Conservation (phyloP, 2,329 filamentous ascomycete species). For the Ophiosphaerella herpotricha region DNA sequence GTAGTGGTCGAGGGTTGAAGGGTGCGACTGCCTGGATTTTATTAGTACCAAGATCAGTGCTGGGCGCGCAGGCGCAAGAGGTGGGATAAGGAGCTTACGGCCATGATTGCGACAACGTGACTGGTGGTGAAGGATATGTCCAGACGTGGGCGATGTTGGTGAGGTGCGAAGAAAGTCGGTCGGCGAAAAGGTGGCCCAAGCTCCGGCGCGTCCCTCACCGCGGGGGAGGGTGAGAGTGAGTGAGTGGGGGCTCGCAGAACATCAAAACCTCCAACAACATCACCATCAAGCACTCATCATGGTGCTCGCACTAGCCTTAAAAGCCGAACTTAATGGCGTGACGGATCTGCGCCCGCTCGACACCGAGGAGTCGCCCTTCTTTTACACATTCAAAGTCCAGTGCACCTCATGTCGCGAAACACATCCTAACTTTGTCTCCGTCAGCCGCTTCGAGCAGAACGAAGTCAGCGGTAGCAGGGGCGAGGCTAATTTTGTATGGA, state of each 20-base stretch:
- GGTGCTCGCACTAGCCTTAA: slow-evolving; percentile 46
- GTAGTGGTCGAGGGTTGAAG: slow-evolving; percentile 94
- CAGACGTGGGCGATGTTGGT: too few species aligned
- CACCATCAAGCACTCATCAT: slow-evolving; percentile 21
- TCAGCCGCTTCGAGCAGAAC: slow-evolving; percentile 88
- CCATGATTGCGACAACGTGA: slow-evolving; percentile 40
- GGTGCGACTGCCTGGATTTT: slow-evolving; percentile 65
- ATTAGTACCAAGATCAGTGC: slow-evolving; percentile 17
- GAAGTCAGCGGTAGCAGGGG: slow-evolving; percentile 92
- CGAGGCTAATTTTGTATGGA: slow-evolving; percentile 99
- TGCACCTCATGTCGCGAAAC: slow-evolving; percentile 96
- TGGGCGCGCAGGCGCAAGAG: neutral
- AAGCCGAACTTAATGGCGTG: slow-evolving; percentile 61
- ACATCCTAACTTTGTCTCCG: slow-evolving; percentile 82
- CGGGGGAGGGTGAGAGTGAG: slow-evolving; percentile 2
- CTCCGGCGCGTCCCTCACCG: slow-evolving; percentile 13
- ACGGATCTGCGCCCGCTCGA: slow-evolving; percentile 87
- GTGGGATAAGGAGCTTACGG: slow-evolving; percentile 29
- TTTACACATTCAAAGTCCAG: slow-evolving; percentile 97
- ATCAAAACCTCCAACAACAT: neutral
- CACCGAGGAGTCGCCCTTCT: slow-evolving; percentile 80
- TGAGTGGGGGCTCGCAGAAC: slow-evolving; percentile 6
- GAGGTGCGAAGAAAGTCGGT: neutral
- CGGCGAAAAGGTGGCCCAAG: slow-evolving; percentile 8
- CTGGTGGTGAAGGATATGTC: too few species aligned